Conservation (phyloP, 73 alveolate species). For the Tetrahymena borealis region DNA sequence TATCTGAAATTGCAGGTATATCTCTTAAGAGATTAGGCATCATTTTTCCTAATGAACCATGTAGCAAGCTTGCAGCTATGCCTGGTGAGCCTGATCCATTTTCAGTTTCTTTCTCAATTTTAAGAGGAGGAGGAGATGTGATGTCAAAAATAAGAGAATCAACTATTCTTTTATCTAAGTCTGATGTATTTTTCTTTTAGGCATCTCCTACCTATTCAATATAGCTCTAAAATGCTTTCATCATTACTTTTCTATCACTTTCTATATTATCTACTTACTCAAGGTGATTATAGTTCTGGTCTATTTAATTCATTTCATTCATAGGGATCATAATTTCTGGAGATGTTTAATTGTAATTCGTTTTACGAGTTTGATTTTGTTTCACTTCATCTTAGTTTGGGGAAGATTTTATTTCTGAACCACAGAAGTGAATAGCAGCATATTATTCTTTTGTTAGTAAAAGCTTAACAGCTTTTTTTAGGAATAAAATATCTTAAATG, state of each 20-base stretch:
- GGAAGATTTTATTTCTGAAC: no score
- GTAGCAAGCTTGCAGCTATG: no score
- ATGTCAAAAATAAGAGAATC: background rate
- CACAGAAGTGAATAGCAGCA: background rate
- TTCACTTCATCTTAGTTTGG: background rate
- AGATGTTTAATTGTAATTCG: background rate
- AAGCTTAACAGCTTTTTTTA: background rate
- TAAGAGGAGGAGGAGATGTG: no score
- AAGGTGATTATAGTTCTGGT: background rate
- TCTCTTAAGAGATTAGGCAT: no score
- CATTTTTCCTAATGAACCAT: no score
- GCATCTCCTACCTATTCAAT: background rate
- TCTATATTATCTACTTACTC: background rate
- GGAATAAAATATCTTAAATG: background rate
- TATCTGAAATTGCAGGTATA: no score
- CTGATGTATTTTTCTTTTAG: background rate
- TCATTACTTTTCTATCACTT: background rate
- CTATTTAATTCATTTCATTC: background rate
- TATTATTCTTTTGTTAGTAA: background rate
- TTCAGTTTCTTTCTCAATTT: no score
- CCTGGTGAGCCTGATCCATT: no score
- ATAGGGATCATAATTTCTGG: background rate
- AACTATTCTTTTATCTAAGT: background rate
- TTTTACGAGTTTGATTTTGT: background rate
- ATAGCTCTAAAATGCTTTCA: background rate